Evolutionary conservation across 2,329 filamentous ascomycete species (phyloP), one percentile per base, ranked within the genome.

Genomic region (Pseudogymnoascus destructans): DNA sequence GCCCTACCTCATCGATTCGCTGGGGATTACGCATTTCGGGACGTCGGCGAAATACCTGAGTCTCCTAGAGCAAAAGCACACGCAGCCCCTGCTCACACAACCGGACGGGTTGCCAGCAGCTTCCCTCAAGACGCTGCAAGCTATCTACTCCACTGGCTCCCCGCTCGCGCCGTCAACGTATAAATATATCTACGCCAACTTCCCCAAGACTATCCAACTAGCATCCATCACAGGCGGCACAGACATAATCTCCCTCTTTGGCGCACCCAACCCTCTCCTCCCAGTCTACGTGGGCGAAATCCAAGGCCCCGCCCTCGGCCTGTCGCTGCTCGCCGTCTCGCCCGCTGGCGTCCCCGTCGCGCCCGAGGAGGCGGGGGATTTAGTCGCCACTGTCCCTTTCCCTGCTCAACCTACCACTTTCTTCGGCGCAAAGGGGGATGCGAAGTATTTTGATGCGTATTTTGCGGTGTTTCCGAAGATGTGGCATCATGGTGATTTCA

Each of bases 401-500:
- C 89, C 92, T 0, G 93, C 87, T 67, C 89, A 96, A 69, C 93
- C 93, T 0, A 81, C 95, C 27, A 86, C 84, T 61, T 98, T 97
- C 73, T 97, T 89, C 78, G 89, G 89, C 1, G 67, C 77, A 3
- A 77, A 77, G 1, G 88, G 88, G 32, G 79, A 84, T 36, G 77
- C 75, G n/a, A 90, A 90, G 70, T 97, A 97, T 72, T 77, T 78
- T 54, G 79, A 81, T 27, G 88, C 85, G 59, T 98, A 98, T 72
- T 98, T 98, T 66, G 87, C 93, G 61, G 81, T 84, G 5, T 97
- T 95, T 69, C 74, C 78, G 0, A 68, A 74, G 1, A 77, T 89
- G 11, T 97, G 93, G 93, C 90, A 95, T 68, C 92, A 98, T 67
- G 92, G 92, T 27, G 93, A 98, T 71, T 97, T 96, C 68, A 81